Conservation (phyloP, 1,284 basidiomycete species). For the Moesziomyces parantarcticus region DNA sequence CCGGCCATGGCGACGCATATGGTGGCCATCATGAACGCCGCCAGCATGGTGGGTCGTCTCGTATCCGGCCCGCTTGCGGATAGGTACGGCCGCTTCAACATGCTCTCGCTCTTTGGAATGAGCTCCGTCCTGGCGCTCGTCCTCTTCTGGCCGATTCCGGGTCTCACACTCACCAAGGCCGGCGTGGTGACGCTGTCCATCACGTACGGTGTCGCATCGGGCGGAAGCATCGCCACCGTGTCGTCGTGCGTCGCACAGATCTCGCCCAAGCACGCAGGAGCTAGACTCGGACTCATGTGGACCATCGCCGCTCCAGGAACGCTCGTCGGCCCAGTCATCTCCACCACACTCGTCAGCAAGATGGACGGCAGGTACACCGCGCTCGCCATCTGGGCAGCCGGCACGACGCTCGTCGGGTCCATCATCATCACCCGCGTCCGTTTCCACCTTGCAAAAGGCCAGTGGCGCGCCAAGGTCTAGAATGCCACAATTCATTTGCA, state of each 20-base stretch:
- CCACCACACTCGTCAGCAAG: slow-evolving; percentile 23
- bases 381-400: slow-evolving; percentile 38
- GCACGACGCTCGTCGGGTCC: slow-evolving; percentile 29
- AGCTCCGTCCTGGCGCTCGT: slow-evolving; percentile 23
- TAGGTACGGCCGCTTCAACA: slow-evolving; percentile 41
- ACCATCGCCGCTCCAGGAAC: slow-evolving; percentile 38
- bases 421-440: slow-evolving; percentile 26
- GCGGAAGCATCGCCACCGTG: slow-evolving; percentile 41
- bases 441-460: slow-evolving; percentile 23
- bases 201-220: slow-evolving; percentile 35
- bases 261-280: slow-evolving; percentile 21
- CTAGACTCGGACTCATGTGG: slow-evolving; percentile 39
- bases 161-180: slow-evolving; percentile 36
- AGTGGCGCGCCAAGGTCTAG: slow-evolving; percentile 33
- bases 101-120: slow-evolving; percentile 26
- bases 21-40: slow-evolving; percentile 46
- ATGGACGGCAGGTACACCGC: slow-evolving; percentile 34
- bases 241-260: slow-evolving; percentile 37
- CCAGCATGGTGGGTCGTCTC: slow-evolving; percentile 35
- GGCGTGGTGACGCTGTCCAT: slow-evolving; percentile 27
- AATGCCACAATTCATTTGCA: neutral
- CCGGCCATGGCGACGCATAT: slow-evolving; percentile 33
- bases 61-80: slow-evolving; percentile 34
- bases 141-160: slow-evolving; percentile 42
- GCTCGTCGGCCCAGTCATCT: slow-evolving; percentile 41